Evolutionary conservation across 805 yeast species (phyloP).

Genomic region (Sporopachydermia quercuum): DNA sequence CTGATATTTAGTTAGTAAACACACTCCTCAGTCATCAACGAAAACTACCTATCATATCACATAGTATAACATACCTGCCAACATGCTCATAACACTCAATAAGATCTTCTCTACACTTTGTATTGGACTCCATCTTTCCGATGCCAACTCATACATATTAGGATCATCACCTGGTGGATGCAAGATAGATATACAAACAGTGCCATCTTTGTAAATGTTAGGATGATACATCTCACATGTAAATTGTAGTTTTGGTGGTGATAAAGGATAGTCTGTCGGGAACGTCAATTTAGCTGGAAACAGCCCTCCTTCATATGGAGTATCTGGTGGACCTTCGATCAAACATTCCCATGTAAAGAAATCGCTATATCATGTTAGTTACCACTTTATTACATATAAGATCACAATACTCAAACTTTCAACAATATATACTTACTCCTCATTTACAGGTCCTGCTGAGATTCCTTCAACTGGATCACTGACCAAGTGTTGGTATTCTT

Average conservation of each 20-base stretch:
- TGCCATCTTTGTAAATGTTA: conserved; percentile 85
- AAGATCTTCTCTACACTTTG: conserved; percentile 96
- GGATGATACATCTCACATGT: conserved; percentile 85
- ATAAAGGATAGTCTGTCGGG: conserved; percentile 68
- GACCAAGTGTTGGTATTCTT: conserved; percentile 76
- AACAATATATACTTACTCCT: conserved; percentile 29
- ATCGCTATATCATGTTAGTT: conserved; percentile 21
- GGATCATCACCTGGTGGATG: conserved; percentile 98
- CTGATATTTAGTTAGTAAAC: conserved; percentile 19
- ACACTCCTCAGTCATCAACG: neutral
- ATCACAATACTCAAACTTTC: too few relatives aligned
- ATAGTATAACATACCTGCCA: conserved; percentile 31
- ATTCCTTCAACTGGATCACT: conserved; percentile 91
- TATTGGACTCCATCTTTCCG: conserved; percentile 96
- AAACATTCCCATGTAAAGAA: conserved; percentile 75
- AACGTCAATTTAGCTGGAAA: conserved; percentile 62
- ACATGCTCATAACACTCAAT: conserved; percentile 85
- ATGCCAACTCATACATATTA: conserved; percentile 84
- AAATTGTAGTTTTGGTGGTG: conserved; percentile 65
- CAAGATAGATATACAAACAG: conserved; percentile 87
- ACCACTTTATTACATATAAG: too few relatives aligned
- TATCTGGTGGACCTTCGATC: conserved; percentile 69
- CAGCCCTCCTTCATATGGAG: conserved; percentile 81
- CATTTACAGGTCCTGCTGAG: conserved; percentile 78
- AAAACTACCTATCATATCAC: conserved; percentile 9